Percentiles rank a stretch among this genome's conserved stretches.
Evolutionary conservation across 805 yeast genomes (phyloP).

Genomic region (Pichia kluyveri): DNA sequence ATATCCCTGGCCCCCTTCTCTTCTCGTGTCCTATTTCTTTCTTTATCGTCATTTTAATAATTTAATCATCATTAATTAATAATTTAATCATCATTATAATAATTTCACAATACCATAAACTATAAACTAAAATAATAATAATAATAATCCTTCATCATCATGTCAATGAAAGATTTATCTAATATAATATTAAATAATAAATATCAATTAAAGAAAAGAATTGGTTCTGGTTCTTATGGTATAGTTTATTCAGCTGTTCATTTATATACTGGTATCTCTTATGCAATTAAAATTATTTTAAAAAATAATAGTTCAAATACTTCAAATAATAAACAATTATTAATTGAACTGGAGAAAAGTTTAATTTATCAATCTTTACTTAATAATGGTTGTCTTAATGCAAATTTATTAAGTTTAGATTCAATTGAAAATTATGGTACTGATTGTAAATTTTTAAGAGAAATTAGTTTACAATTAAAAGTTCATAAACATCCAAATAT

Average conservation of each 20-base stretch:
- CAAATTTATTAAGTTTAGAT: conserved; percentile 28
- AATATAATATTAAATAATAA: conserved; percentile 27
- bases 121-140: too few relatives aligned
- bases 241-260: conserved; percentile 65
- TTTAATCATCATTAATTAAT: too few relatives aligned
- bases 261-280: conserved; percentile 35
- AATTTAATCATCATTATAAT: too few relatives aligned
- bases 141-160: background rate
- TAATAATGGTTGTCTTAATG: conserved; percentile 20
- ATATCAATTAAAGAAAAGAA: conserved; percentile 37
- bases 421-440: conserved; percentile 27
- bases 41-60: too few relatives aligned
- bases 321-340: conserved; percentile 22
- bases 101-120: too few relatives aligned
- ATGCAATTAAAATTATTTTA: conserved; percentile 66
- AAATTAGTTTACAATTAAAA: conserved; percentile 61
- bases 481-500: conserved; percentile 78
- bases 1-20: too few relatives aligned
- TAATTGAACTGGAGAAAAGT: conserved; percentile 22
- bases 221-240: conserved; percentile 86
- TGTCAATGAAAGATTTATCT: conserved; percentile 21
- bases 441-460: conserved; percentile 41
- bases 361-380: conserved; percentile 17
- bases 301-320: conserved; percentile 33
- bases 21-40: too few relatives aligned